Evolutionary conservation across 2,329 filamentous ascomycete species (phyloP).

Genomic region (Gremmenia infestans): DNA sequence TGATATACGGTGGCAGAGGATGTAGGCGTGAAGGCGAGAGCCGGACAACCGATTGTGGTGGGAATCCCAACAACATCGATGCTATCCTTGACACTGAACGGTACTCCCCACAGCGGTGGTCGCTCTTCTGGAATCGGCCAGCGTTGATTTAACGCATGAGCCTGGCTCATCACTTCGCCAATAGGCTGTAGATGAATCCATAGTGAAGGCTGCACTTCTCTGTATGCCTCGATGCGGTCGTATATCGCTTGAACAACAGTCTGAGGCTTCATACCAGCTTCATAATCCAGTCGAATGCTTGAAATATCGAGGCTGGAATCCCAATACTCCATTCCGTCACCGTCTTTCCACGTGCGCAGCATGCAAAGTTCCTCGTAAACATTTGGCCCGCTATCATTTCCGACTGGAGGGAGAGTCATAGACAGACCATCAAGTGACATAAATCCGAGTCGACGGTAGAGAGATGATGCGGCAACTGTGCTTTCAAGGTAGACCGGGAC

Average conservation of each 20-base stretch:
- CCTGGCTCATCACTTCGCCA: constrained; percentile 38
- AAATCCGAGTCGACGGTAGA: constrained; percentile 24
- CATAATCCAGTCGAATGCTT: constrained; percentile 23
- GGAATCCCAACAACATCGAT: constrained; percentile 43
- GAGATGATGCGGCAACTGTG: constrained; percentile 16
- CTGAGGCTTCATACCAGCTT: constrained; percentile 24
- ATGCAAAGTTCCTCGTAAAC: constrained; percentile 27
- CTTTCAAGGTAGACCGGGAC: constrained; percentile 26
- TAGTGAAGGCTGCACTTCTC: constrained; percentile 41
- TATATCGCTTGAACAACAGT: constrained; percentile 25
- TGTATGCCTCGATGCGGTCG: constrained; percentile 36
- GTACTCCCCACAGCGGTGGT: constrained; percentile 46
- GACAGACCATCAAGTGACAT: constrained; percentile 20
- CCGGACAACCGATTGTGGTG: constrained; percentile 42
- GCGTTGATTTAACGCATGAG: constrained; percentile 36
- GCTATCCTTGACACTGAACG: constrained; percentile 47
- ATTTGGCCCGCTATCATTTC: constrained; percentile 1
- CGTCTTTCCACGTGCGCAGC: constrained; percentile 18
- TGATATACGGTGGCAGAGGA: constrained; percentile 42
- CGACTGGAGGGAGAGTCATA: constrained; percentile 15
- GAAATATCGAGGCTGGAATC: constrained; percentile 27
- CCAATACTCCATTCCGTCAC: constrained; percentile 18
- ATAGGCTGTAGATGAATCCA: constrained; percentile 45
- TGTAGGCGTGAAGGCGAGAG: constrained; percentile 42
- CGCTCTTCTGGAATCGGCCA: constrained; percentile 37